Base-by-base conservation (phyloP, 2,329 filamentous ascomycete species). In the Zymoseptoria passerinii region DNA sequence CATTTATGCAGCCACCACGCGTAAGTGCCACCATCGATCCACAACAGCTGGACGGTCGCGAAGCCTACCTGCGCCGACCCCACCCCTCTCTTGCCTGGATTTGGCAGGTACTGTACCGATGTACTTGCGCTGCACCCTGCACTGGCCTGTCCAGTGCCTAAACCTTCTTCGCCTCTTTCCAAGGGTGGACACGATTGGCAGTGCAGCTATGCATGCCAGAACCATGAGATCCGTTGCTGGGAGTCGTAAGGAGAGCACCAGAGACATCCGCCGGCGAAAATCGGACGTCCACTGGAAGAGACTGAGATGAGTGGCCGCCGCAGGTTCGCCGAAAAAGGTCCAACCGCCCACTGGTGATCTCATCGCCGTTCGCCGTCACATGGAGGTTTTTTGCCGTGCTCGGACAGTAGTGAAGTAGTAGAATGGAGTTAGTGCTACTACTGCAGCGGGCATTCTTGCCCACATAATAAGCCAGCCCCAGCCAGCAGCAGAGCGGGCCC, bases 401-500 rank as follows among this genome's bases (percentile, higher is more conserved):
- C 35, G 35, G 35, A 16, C 35, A 44, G 35, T 44, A 44, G 35
- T 44, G 35, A 44, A 13, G 35, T 44, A n/a, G 35, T 44, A 44
- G 35, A 16, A 44, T 23, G 49, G 27, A 51, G 49, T 28, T 23
- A 51, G 19, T 51, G 49, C 49, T 51, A 6, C 13, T n/a, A n/a
- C 49, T n/a, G 18, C 49, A 8, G 50, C 49, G 13, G 50, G 29
- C 50, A 53, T 59, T 48, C 59, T 61, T 23, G 19, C 51, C 48
- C 54, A 13, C 60, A 60, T 61, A 51, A 63, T 61, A 40, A 61
- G 62, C 28, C 51, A n/a, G 49, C 55, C 35, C 35, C 35, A 44
- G 58, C 63, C 62, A 66, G 63, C 23, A 23, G 23, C 23, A 23
- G 23, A 23, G 23, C 64, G 64, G 65, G 62, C 55, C 51, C 52